Base-by-base conservation (phyloP, 116 monocot species). In the Posidonia oceanica region DNA sequence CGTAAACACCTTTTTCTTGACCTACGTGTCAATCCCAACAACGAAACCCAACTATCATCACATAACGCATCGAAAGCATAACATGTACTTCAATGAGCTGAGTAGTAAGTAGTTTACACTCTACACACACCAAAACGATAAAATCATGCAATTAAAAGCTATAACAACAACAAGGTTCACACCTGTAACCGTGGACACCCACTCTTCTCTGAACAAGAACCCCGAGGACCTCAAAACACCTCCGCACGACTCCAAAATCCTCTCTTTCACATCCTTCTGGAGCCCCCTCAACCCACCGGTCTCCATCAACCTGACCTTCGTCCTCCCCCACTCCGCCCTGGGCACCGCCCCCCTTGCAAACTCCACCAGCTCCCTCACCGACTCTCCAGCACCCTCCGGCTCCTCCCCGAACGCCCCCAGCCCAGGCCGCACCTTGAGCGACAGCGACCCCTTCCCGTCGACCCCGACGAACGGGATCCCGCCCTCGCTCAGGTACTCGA, bases 151-250 rank as follows among this genome's bases (percentile, higher is more conserved):
- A 51, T 11, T 0, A 52, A 15, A 67, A 52, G 51, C 20, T 40
- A 64, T 18, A 16, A 22, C 8, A 41, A 11, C 22, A 20, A 16
- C 5, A 21, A 7, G 18, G 3, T 48, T 56, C 67, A 17, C 82
- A 80, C 94, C 94, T 90, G 94, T 64, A 72, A 97, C 91, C 20
- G 81, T 84, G 48, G 64, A 75, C 2, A 84, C 89, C 91, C 91
- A 97, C 5, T 91, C 80, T 44, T 87, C 80, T 67, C 73, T 75
- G 56, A 97, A 97, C n/a, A 42, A 69, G 62, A 97, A 97, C 0
- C 80, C 87, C 1, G 96, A 88, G 6, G 39, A 38, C 70, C 80
- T 83, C 74, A 97, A 64, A 37, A 80, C 78, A 23, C 23, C 85
- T 82, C 96, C 83, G 62, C 89, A 97, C 61, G 86, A 81, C 52